phyloP scores from a whole-genome alignment of 257 asterid species.

The Plantago major region DNA sequence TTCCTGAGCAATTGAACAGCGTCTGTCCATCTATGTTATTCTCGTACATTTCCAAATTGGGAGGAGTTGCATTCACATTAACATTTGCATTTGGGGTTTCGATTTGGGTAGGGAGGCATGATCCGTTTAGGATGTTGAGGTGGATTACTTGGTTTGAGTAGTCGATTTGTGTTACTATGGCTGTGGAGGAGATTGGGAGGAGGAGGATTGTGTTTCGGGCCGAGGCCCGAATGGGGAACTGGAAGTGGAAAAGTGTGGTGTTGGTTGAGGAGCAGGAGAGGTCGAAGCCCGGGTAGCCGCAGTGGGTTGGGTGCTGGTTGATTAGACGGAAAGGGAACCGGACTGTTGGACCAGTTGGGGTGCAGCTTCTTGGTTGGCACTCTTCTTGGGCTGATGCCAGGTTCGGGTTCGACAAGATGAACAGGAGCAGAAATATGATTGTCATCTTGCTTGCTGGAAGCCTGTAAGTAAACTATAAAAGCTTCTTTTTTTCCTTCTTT shows the following conservation, averaged over 20 bases:
- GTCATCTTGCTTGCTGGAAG: conserved; percentile 10
- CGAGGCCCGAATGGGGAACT: conserved; percentile 22
- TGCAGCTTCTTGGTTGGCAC: conserved; percentile 53
- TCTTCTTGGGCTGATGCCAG: conserved; percentile 42
- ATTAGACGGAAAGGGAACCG: conserved; percentile 57
- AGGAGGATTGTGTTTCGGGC: conserved; percentile 38
- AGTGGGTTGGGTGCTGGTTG: conserved; percentile 26
- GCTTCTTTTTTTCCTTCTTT: too few species aligned
- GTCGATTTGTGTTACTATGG: conserved; percentile 31
- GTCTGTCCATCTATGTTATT: conserved; percentile 24
- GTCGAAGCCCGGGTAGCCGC: conserved; percentile 58
- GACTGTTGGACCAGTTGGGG: conserved; percentile 27
- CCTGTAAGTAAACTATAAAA: too few species aligned
- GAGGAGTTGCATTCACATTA: too few species aligned
- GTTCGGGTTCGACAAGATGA: conserved; percentile 3
- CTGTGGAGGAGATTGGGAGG: conserved; percentile 30
- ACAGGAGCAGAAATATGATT: conserved; percentile 20
- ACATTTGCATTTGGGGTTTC: too few species aligned
- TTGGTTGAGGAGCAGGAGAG: conserved; percentile 37
- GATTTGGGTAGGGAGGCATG: conserved; percentile 46
- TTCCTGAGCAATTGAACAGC: conserved; percentile 53
- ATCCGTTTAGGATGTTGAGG: conserved; percentile 22
- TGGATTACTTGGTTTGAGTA: conserved; percentile 36
- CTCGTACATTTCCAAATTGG: conserved; percentile 8
- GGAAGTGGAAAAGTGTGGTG: conserved; percentile 20